These are phyloP conservation scores for Fraxinus platypoda DNA, from an alignment of 305 asterid species.

Conservation along the genomic window DNA sequence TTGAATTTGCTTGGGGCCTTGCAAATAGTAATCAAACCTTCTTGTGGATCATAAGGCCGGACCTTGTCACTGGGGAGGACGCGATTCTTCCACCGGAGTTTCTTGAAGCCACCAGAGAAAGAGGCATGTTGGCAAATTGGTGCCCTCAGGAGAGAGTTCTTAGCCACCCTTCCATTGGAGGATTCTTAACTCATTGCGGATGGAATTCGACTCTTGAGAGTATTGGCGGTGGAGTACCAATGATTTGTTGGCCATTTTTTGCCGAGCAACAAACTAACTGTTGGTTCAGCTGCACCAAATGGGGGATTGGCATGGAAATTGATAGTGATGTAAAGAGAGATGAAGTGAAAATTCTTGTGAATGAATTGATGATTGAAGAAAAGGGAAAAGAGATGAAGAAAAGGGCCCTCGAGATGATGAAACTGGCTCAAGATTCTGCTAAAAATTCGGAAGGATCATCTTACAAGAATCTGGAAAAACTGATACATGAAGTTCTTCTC, in stretches of 20 bases:
- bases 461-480: constrained; percentile 28
- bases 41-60: constrained; percentile 56
- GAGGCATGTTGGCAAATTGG: constrained; percentile 50
- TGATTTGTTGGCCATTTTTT: constrained; percentile 67
- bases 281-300: constrained; percentile 40
- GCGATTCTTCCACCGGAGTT: constrained; percentile 40
- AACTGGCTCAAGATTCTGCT: constrained; percentile 30
- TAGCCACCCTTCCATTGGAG: constrained; percentile 40
- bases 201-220: constrained; percentile 62
- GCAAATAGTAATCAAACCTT: constrained; percentile 43
- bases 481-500: constrained; percentile 27
- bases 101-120: constrained; percentile 26
- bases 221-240: constrained; percentile 46
- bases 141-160: constrained; percentile 57
- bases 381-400: constrained; percentile 48
- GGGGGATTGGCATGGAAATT: constrained; percentile 66
- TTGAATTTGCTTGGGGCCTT: constrained; percentile 69
- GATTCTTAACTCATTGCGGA: constrained; percentile 57
- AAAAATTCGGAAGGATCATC: constrained; percentile 26
- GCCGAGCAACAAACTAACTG: constrained; percentile 60
- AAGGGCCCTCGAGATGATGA: constrained; percentile 43
- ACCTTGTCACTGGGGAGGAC: constrained; percentile 39
- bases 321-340: constrained; percentile 50
- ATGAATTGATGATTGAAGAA: constrained; percentile 45
- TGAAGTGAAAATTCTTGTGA: constrained; percentile 46